Conservation (phyloP, 352 stramenopile species). For the Phytophthora brassicae region DNA sequence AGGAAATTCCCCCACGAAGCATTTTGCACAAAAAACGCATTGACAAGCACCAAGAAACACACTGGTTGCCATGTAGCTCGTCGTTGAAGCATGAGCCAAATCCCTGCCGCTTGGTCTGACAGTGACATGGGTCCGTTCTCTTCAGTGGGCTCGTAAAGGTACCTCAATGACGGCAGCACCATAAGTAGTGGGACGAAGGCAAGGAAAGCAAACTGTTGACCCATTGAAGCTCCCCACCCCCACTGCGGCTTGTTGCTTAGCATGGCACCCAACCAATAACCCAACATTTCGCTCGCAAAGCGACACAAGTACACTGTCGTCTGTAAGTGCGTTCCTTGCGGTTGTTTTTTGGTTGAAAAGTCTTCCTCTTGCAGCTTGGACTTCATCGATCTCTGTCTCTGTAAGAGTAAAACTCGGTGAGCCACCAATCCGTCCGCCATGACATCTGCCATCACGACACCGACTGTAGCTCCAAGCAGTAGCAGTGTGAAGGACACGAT, state of each 20-base stretch:
- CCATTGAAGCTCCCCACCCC: conserved; percentile 62
- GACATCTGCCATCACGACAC: conserved; percentile 81
- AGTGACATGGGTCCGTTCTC: conserved; percentile 30
- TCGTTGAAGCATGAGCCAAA: conserved; percentile 68
- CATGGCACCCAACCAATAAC: conserved; percentile 66
- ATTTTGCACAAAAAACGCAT: conserved; percentile 71
- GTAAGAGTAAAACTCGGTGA: conserved; percentile 47
- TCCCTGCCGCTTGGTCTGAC: conserved; percentile 35
- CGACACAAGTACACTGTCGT: conserved; percentile 78
- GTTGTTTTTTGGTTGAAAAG: conserved; percentile 32
- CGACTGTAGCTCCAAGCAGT: conserved; percentile 67
- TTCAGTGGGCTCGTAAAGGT: conserved; percentile 53
- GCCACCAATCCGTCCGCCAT: conserved; percentile 79
- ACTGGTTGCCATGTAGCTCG: conserved; percentile 78
- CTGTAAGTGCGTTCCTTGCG: conserved; percentile 46
- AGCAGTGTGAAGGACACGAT: conserved; percentile 70
- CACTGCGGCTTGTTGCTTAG: conserved; percentile 61
- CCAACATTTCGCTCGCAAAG: conserved; percentile 77
- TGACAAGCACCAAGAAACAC: conserved; percentile 66
- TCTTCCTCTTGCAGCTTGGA: conserved; percentile 22
- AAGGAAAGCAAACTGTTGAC: conserved; percentile 63
- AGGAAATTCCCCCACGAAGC: conserved; percentile 82
- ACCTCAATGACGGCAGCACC: conserved; percentile 56
- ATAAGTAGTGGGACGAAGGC: conserved; percentile 58
- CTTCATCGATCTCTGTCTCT: conserved; percentile 15